Conservation (phyloP, 1,139 yeast genomes). For the Torulaspora globosa region DNA sequence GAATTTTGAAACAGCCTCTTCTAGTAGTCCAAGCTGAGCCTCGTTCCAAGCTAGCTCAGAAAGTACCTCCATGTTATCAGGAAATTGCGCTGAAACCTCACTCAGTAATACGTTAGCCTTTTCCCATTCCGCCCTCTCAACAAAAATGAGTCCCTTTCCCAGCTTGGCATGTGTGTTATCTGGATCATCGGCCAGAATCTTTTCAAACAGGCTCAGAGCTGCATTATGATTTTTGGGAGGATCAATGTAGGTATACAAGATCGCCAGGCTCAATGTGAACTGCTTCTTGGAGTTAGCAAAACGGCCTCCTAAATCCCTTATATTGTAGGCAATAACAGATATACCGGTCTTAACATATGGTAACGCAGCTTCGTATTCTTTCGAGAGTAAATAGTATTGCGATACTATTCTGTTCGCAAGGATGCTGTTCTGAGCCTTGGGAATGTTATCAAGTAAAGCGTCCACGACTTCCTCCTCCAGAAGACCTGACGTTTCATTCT, state of each 20-base stretch:
- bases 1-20: conserved; percentile 54
- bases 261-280: conserved; percentile 64
- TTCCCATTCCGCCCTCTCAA: conserved; percentile 56
- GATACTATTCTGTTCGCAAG: conserved; percentile 64
- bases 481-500: conserved; percentile 25
- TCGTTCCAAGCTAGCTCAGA: conserved; percentile 80
- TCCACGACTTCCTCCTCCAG: conserved; percentile 54
- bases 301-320: conserved; percentile 45
- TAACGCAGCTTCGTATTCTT: conserved; percentile 63
- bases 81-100: conserved; percentile 48
- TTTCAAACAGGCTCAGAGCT: conserved; percentile 69
- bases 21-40: conserved; percentile 49
- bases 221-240: conserved; percentile 81
- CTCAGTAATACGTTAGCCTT: conserved; percentile 53
- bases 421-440: conserved; percentile 47
- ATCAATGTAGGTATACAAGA: conserved; percentile 75
- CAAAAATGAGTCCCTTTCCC: conserved; percentile 75
- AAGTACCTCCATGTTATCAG: conserved; percentile 57
- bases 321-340: conserved; percentile 48
- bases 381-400: conserved; percentile 53
- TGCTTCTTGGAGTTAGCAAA: conserved; percentile 55
- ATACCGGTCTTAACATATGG: conserved; percentile 62
- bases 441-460: conserved; percentile 52
- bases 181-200: conserved; percentile 51
- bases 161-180: conserved; percentile 59